phyloP scores from a whole-genome alignment of 768 basidiomycete genomes.

The Arthromyces matolae region DNA sequence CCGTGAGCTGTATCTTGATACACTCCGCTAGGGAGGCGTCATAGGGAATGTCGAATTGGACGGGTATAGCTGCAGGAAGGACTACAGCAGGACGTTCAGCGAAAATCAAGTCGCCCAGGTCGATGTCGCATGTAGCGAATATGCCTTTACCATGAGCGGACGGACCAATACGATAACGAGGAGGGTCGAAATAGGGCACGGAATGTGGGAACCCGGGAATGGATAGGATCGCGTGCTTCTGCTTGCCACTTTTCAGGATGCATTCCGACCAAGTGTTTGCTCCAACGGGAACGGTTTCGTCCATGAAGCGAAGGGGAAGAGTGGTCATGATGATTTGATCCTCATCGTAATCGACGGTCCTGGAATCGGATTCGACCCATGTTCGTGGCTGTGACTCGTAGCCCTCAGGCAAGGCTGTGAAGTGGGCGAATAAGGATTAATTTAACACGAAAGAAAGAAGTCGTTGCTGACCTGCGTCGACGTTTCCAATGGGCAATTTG shows the following conservation, averaged over 20 bases:
- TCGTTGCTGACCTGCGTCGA: not conserved
- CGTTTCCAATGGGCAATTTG: not conserved
- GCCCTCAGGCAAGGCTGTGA: not conserved
- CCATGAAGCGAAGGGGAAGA: not conserved
- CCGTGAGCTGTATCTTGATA: constrained; percentile 5
- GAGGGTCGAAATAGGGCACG: not conserved
- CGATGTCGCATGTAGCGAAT: constrained; percentile 27
- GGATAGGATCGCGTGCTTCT: constrained; percentile 1
- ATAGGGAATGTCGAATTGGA: not conserved
- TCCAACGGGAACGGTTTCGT: not conserved
- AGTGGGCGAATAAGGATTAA: not conserved
- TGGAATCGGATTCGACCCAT: not conserved
- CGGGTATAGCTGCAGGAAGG: too few relatives aligned
- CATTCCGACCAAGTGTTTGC: not conserved
- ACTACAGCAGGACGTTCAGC: too few relatives aligned
- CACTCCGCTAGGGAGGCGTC: not conserved
- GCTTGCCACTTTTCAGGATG: not conserved
- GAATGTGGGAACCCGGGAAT: not conserved
- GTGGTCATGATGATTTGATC: not conserved
- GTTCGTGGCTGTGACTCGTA: not conserved
- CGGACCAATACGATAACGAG: not conserved
- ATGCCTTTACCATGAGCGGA: constrained; percentile 25
- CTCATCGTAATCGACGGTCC: not conserved
- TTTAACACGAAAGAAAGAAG: not conserved
- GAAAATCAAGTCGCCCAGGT: too few relatives aligned